phyloP scores from a whole-genome alignment of 768 basidiomycete genomes.

The Boletus coccyginus region DNA sequence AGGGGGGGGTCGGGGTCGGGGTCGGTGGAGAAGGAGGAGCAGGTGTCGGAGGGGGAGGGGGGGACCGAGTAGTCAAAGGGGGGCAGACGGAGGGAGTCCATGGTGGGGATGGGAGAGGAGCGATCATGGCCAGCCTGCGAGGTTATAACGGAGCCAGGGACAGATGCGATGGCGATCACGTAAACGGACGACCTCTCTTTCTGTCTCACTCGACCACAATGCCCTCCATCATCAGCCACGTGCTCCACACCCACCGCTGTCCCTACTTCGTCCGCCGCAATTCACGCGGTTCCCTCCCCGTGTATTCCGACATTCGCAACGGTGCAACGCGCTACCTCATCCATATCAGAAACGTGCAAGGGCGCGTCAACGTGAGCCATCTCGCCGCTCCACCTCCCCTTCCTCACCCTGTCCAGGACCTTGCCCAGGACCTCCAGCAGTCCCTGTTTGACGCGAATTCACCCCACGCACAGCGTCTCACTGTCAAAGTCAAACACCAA shows the following conservation, averaged over 20 bases:
- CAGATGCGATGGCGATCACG: neutral
- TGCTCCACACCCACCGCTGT: conserved; percentile 4
- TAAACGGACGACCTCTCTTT: neutral
- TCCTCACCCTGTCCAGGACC: conserved; percentile 38
- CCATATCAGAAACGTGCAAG: conserved; percentile 67
- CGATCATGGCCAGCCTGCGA: no score
- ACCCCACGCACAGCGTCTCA: conserved; percentile 46
- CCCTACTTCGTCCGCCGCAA: conserved; percentile 67
- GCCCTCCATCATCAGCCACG: conserved; percentile 16
- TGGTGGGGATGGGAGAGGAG: neutral
- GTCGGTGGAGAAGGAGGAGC: conserved; percentile 26
- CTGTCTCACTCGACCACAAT: conserved; percentile 4
- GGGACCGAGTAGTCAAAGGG: conserved; percentile 24
- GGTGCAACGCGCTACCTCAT: conserved; percentile 56
- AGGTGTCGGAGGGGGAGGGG: conserved; percentile 44
- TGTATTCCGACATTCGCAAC: conserved; percentile 74
- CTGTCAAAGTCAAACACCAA: conserved; percentile 44
- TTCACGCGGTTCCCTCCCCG: conserved; percentile 62
- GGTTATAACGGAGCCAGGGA: conserved; percentile 9
- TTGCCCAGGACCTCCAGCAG: conserved; percentile 54
- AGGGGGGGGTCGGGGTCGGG: conserved; percentile 22
- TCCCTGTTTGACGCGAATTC: conserved; percentile 50
- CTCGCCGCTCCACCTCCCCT: neutral
- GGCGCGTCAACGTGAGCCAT: conserved; percentile 50
- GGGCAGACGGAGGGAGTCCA: conserved; percentile 1